Evolutionary conservation across 2,329 filamentous ascomycete species (phyloP), one percentile per base, ranked within the genome.

Genomic region (Metarhizium anisopliae): DNA sequence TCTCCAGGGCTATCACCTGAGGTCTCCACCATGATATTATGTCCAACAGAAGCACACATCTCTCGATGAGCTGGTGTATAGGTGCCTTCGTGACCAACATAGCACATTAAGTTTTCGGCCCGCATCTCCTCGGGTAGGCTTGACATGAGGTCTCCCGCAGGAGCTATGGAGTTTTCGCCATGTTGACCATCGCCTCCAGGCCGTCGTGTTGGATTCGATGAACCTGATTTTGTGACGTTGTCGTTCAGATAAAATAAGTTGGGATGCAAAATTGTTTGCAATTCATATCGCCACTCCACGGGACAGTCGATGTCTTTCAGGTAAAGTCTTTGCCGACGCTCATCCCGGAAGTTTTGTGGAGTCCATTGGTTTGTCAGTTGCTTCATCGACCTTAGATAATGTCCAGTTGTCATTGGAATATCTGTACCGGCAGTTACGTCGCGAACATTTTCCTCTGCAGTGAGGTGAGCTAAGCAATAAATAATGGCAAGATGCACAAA

Each of bases 231-330:
- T 51, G 75, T 77, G 1, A 89, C 84, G 60, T 85, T 88, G 50
- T 93, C 87, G 63, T 96, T 96, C 55, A 96, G 78, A 67, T 97
- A 99, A 67, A 91, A 96, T 0, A 97, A 74, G n/a, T 79, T 84
- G 0, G 86, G 82, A 1, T 93, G 92, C 5, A 97, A 86, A 35
- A 90, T 75, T 52, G 87, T 85, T 61, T 84, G 83, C 18, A 99
- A 74, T 56, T 89, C 85, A 32, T 93, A 81, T 53, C 86, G 84
- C 94, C 94, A 99, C 56, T 93, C 85, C 1, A 80, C 74, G 0
- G 94, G 94, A 62, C 92, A 96, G 68, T 99, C 94, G 57, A 99
- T 96, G 67, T 99, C 94, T 66, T 99, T 99, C 29, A 97, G 74
- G 68, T 99, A 99, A 2, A 97, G 83, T 13, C 94, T 84, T 67